A percentile compares a stretch with the other conserved stretches of the same genome.
These are phyloP conservation scores for Boletus rubescentipes DNA, from an alignment of 768 basidiomycete species.

Conservation along the genomic window DNA sequence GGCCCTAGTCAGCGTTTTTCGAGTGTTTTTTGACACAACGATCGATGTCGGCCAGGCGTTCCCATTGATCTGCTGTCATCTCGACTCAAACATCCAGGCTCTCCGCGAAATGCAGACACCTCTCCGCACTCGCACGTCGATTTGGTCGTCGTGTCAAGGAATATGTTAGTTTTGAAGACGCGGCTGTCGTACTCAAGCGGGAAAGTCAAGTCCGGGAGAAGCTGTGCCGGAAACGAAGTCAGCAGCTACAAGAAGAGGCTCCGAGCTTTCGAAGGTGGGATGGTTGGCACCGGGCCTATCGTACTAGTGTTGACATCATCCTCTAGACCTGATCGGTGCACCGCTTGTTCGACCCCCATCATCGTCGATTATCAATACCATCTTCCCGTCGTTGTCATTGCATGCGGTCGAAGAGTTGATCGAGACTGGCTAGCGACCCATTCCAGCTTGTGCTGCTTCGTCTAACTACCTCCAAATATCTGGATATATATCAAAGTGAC, in stretches of 20 bases:
- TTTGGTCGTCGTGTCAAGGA: constrained; percentile 26
- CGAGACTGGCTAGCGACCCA: constrained; percentile 35
- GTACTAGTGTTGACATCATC: background rate
- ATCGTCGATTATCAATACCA: constrained; percentile 39
- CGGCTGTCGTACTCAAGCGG: constrained; percentile 13
- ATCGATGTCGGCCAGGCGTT: background rate
- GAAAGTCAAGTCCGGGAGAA: constrained; percentile 27
- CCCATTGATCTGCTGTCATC: background rate
- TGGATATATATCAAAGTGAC: constrained; percentile 44
- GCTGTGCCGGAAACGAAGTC: constrained; percentile 17
- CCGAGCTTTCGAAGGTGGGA: constrained; percentile 27
- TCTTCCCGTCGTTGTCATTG: constrained; percentile 39
- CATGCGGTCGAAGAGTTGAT: constrained; percentile 48
- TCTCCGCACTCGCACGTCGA: constrained; percentile 20
- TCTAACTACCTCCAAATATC: background rate
- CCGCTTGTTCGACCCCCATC: constrained; percentile 34
- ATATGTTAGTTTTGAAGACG: constrained; percentile 25
- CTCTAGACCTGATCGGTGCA: constrained; percentile 37
- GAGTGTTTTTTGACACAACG: constrained; percentile 7
- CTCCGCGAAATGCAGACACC: background rate
- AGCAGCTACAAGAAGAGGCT: constrained; percentile 20
- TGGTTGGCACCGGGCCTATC: background rate
- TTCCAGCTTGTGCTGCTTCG: background rate
- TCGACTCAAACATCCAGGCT: background rate
- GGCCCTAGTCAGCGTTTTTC: constrained; percentile 3